A percentile compares a stretch with the other conserved stretches of the same genome.
phyloP scores from a whole-genome alignment of 1,284 basidiomycete genomes.

The Cystobasidium slooffiae region DNA sequence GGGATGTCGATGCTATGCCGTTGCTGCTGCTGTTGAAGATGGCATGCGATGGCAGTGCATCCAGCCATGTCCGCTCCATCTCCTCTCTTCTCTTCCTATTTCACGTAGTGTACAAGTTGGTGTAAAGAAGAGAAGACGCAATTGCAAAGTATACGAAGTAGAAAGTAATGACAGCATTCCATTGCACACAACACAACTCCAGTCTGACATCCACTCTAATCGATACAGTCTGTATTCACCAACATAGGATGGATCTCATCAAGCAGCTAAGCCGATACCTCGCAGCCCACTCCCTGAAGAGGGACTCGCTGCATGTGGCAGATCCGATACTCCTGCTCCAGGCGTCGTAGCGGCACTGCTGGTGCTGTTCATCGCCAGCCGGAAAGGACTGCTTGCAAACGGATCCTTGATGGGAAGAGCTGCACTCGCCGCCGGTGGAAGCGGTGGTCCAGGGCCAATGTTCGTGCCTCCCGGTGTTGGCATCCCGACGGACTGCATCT shows the following conservation, averaged over 20 bases:
- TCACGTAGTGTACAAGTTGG: neutral
- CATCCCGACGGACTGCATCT: slow-evolving; percentile 22
- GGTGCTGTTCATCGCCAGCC: neutral
- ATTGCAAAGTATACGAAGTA: neutral
- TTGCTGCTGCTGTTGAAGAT: slow-evolving; percentile 35
- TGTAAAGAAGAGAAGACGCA: neutral
- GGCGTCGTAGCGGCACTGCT: slow-evolving; percentile 12
- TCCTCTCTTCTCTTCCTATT: neutral
- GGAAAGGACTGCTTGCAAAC: slow-evolving; percentile 22
- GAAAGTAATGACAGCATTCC: no score
- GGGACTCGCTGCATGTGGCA: slow-evolving; percentile 19
- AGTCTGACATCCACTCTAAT: neutral
- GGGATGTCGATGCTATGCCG: neutral
- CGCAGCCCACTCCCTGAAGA: slow-evolving; percentile 5
- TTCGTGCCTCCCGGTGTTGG: slow-evolving; percentile 27
- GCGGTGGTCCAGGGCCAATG: slow-evolving; percentile 15
- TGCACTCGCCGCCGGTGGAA: slow-evolving; percentile 34
- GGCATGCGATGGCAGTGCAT: slow-evolving; percentile 42
- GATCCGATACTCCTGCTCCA: neutral
- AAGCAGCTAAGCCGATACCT: slow-evolving; percentile 1
- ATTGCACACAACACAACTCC: neutral
- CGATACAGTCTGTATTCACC: neutral
- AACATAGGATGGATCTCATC: neutral
- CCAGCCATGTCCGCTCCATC: slow-evolving; percentile 39
- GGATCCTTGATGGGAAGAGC: slow-evolving; percentile 41